Conservation (phyloP, 139 green algal genomes). For the Picochlorum costavermella region DNA sequence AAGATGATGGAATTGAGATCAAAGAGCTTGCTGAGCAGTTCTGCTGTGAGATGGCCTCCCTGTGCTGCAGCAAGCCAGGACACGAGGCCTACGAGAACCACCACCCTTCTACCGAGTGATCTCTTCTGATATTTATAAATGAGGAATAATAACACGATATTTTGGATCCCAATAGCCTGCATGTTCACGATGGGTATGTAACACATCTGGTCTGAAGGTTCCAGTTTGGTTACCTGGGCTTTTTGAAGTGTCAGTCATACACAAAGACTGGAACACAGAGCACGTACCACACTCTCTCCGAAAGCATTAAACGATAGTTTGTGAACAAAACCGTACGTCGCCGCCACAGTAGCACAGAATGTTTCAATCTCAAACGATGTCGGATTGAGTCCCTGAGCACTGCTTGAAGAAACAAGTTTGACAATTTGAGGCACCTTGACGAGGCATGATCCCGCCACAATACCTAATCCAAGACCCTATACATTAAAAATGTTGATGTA, state of each 20-base stretch:
- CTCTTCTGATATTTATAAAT: conserved; percentile 54
- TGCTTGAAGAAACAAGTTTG: conserved; percentile 34
- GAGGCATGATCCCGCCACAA: conserved; percentile 53
- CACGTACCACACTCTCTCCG: conserved; percentile 55
- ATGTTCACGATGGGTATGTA: not conserved
- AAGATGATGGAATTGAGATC: conserved; percentile 64
- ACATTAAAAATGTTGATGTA: not conserved
- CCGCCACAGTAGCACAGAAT: conserved; percentile 48
- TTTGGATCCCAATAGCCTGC: conserved; percentile 34
- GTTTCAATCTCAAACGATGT: conserved; percentile 70
- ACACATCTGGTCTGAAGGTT: too few species aligned
- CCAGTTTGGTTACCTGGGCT: too few species aligned
- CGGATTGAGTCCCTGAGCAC: conserved; percentile 55
- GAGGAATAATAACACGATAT: conserved; percentile 54
- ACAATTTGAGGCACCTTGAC: conserved; percentile 75
- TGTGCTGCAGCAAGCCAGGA: not conserved
- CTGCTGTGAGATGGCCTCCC: conserved; percentile 28
- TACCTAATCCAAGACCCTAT: conserved; percentile 58
- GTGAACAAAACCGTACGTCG: conserved; percentile 57
- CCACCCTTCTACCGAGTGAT: conserved; percentile 6
- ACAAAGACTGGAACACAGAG: too few species aligned
- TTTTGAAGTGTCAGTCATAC: too few species aligned
- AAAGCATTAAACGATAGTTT: conserved; percentile 66
- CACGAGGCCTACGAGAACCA: conserved; percentile 5
- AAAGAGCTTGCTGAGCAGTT: conserved; percentile 31